Base-by-base conservation (phyloP, 768 basidiomycete genomes). In the Podaxis sp. region DNA sequence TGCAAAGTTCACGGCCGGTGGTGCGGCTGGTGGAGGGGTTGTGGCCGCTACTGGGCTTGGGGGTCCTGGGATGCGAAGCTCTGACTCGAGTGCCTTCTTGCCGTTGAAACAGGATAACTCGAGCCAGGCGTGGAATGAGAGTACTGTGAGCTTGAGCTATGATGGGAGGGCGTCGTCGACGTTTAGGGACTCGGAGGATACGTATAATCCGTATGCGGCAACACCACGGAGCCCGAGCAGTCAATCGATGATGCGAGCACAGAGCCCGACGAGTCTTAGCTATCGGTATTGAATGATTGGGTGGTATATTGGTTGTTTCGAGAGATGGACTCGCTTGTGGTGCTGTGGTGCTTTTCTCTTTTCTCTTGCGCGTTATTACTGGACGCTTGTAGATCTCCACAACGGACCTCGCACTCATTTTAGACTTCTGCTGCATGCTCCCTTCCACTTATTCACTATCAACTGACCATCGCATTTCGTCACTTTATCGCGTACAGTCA, bases 51-150 rank as follows among this genome's bases (percentile, higher is more conserved):
- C 37, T 17, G 12, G 40, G 48, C n/a, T 36, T 36, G 58, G 50
- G 51, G 50, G 51, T 10, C 12, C 49, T 50, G 49, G 49, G 26
- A 10, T 28, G 20, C 58, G 86, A 44, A 74, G 74, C 74, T 87
- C 87, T 65, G 84, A 88, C 75, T 85, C 87, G 68, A 87, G 86
- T 65, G 83, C 87, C 28, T 91, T 91, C 68, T 78, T 88, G 63
- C 89, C 90, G 15, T 72, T 91, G 68, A 83, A 85, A 66, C 87
- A 87, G 70, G 83, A 82, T 60, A 87, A 85, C 67, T 65, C 76
- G 58, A 85, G 82, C 67, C 79, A 78, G 66, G 78, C 81, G 51
- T 88, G 86, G 86, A 84, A 84, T 65, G 77, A 78, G 53, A 88
- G 86, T 70, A 79, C 70, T n/a, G 69, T 72, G 40, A 82, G 78